phyloP scores from a whole-genome alignment of 768 basidiomycete species.

The Lyophyllum shimeji region DNA sequence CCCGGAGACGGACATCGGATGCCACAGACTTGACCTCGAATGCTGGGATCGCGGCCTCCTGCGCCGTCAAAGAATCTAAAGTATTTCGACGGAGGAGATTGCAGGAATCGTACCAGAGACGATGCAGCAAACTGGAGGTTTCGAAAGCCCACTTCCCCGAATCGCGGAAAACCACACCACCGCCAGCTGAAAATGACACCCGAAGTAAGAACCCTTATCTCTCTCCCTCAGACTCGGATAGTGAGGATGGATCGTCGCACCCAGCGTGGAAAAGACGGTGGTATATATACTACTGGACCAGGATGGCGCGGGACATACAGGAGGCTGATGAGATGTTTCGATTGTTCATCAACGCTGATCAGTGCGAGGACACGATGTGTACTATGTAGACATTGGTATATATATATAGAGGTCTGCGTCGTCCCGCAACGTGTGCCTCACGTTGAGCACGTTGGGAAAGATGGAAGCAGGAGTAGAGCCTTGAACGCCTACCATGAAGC shows the following conservation, averaged over 20 bases:
- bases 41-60: neutral
- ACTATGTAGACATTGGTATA: neutral
- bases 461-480: neutral
- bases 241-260: neutral
- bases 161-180: neutral
- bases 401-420: neutral
- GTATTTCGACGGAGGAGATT: neutral
- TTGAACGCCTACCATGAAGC: conserved; percentile 21
- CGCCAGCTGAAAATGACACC: neutral
- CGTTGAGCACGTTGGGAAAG: conserved; percentile 7
- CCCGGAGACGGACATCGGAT: neutral
- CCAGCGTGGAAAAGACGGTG: neutral
- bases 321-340: conserved; percentile 36
- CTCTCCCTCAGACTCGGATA: neutral
- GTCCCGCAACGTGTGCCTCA: conserved; percentile 1
- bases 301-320: neutral
- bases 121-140: neutral
- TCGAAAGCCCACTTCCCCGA: neutral
- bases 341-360: conserved; percentile 37
- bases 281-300: neutral
- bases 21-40: neutral
- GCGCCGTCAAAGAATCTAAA: neutral
- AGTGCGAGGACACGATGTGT: conserved; percentile 23
- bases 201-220: neutral
- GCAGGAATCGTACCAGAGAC: neutral